phyloP scores from a whole-genome alignment of 108 stramenopile species.

The Epithemia pelagica region DNA sequence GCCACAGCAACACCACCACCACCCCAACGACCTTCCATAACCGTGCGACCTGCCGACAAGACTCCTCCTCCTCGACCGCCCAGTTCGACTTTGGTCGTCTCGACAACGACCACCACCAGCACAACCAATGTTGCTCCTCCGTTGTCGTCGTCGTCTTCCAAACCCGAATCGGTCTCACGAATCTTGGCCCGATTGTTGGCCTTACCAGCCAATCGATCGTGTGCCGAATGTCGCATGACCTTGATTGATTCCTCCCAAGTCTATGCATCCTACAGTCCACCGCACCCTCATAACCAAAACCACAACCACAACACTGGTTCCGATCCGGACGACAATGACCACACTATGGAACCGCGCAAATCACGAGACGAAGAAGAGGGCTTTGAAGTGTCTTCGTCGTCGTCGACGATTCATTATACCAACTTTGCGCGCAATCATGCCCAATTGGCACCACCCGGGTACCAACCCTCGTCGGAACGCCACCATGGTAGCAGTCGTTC shows the following conservation, averaged over 20 bases:
- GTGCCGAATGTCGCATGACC: slow-evolving; percentile 41
- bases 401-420: not conserved
- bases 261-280: slow-evolving; percentile 34
- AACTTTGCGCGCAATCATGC: slow-evolving; percentile 27
- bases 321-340: not conserved
- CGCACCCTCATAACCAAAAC: not conserved
- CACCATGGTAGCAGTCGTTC: not conserved
- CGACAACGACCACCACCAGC: no score
- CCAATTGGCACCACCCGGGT: slow-evolving; percentile 14
- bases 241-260: slow-evolving; percentile 43
- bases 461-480: not conserved
- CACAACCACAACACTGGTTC: not conserved
- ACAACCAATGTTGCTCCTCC: no score
- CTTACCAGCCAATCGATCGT: slow-evolving; percentile 35
- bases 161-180: slow-evolving; percentile 21
- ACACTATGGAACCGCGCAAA: not conserved
- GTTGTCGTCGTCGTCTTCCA: no score
- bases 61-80: no score
- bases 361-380: not conserved
- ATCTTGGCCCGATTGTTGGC: slow-evolving; percentile 28
- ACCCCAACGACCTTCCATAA: no score
- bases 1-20: no score
- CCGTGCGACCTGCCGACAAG: no score
- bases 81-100: no score
- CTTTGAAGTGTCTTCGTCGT: slow-evolving; percentile 14